Conservation (phyloP, 2,329 filamentous ascomycete species). For the Calonectria crousiana region DNA sequence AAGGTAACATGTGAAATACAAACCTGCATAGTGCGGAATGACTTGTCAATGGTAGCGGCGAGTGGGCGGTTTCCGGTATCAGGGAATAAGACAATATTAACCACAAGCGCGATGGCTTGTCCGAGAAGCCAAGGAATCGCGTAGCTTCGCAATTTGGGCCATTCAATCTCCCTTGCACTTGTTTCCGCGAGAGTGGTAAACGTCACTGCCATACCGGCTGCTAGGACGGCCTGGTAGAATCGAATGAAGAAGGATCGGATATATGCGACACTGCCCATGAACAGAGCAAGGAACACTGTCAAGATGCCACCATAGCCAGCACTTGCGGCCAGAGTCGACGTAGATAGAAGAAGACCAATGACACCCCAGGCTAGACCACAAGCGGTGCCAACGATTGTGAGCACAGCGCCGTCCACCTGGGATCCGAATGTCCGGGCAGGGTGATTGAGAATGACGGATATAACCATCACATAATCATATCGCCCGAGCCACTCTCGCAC, state of each 20-base stretch:
- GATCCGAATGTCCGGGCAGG: constrained; percentile 67
- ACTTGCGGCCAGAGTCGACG: constrained; percentile 58
- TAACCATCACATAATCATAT: constrained; percentile 67
- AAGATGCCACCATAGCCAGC: constrained; percentile 66
- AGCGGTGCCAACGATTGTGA: constrained; percentile 66
- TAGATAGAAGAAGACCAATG: constrained; percentile 66
- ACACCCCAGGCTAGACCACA: constrained; percentile 68
- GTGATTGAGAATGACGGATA: constrained; percentile 71
- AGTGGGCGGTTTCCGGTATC: constrained; percentile 68
- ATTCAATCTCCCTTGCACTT: constrained; percentile 55
- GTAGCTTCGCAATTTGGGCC: constrained; percentile 64
- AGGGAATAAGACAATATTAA: constrained; percentile 63
- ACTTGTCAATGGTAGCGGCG: constrained; percentile 59
- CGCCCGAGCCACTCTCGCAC: constrained; percentile 64
- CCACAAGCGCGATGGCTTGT: constrained; percentile 63
- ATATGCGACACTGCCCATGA: constrained; percentile 64
- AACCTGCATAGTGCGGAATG: constrained; percentile 62
- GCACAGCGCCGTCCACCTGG: constrained; percentile 66
- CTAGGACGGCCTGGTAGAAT: constrained; percentile 67
- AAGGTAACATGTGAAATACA: constrained; percentile 20
- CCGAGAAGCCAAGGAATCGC: constrained; percentile 68
- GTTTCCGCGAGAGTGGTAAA: constrained; percentile 67
- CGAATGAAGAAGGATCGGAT: constrained; percentile 68
- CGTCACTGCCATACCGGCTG: constrained; percentile 66
- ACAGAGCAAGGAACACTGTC: constrained; percentile 66